Conservation (phyloP, 2,329 filamentous ascomycete species). For the Colletotrichum sp. region DNA sequence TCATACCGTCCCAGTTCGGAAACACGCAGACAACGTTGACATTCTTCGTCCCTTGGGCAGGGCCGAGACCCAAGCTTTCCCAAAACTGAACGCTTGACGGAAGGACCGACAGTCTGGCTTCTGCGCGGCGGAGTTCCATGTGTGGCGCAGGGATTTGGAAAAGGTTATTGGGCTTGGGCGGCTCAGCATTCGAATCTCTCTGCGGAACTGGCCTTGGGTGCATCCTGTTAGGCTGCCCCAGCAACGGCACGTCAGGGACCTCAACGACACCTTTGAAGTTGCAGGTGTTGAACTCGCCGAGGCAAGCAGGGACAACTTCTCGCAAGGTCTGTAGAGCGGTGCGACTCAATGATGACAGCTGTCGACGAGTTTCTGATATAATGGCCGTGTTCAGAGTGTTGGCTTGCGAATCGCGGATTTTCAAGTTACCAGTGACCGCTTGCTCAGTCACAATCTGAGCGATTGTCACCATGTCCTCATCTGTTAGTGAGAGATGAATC, state of each 20-base stretch:
- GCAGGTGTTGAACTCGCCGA: constrained; percentile 37
- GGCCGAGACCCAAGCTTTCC: constrained; percentile 79
- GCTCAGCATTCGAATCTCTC: constrained; percentile 46
- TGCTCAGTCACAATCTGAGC: constrained; percentile 78
- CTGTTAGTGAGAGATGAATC: constrained; percentile 49
- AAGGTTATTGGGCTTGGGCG: constrained; percentile 54
- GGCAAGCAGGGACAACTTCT: constrained; percentile 46
- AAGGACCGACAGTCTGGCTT: constrained; percentile 73
- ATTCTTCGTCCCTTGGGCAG: constrained; percentile 74
- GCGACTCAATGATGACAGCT: constrained; percentile 47
- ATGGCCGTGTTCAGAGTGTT: constrained; percentile 22
- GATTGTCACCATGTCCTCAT: constrained; percentile 68
- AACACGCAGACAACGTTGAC: constrained; percentile 74
- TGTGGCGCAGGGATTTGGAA: constrained; percentile 73
- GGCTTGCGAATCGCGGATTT: constrained; percentile 12
- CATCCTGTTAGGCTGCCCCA: constrained; percentile 56
- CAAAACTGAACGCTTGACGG: constrained; percentile 80
- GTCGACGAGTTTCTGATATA: constrained; percentile 40
- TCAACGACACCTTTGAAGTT: constrained; percentile 16
- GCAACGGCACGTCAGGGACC: constrained; percentile 38
- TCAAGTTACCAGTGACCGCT: constrained; percentile 55
- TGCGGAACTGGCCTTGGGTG: constrained; percentile 52
- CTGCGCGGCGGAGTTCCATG: constrained; percentile 73
- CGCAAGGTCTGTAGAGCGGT: constrained; percentile 54
- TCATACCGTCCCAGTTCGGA: constrained; percentile 68